These are phyloP conservation scores for Boletus reticuloceps DNA, from an alignment of 768 basidiomycete genomes.

Conservation along the genomic window DNA sequence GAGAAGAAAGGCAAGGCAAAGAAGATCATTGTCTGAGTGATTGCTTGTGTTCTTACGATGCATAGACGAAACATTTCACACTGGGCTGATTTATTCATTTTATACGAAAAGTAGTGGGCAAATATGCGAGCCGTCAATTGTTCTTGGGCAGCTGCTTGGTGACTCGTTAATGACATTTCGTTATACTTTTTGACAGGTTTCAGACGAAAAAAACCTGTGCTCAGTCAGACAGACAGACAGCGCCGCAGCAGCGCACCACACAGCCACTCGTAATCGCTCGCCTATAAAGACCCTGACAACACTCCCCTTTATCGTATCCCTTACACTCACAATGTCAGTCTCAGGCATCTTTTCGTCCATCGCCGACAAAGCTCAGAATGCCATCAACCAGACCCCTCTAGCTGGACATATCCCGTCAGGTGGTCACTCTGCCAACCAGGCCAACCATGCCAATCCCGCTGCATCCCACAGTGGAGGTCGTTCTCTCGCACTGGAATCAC, in stretches of 20 bases:
- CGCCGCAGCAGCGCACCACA: background rate
- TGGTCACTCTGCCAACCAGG: constrained; percentile 30
- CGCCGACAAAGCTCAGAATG: constrained; percentile 75
- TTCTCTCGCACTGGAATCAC: constrained; percentile 54
- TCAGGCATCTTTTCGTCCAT: constrained; percentile 62
- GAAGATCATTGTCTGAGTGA: constrained; percentile 67
- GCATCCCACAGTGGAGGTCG: constrained; percentile 43
- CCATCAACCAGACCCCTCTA: constrained; percentile 60
- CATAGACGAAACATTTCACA: constrained; percentile 15
- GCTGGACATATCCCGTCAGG: constrained; percentile 51
- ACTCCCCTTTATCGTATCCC: no score
- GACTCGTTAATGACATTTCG: constrained; percentile 26
- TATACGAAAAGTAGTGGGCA: constrained; percentile 24
- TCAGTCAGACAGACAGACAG: no score
- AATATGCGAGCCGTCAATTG: constrained; percentile 19
- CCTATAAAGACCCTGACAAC: constrained; percentile 23
- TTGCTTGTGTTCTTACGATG: constrained; percentile 13
- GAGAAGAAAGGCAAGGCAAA: constrained; percentile 91
- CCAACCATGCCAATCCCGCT: constrained; percentile 36
- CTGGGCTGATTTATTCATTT: constrained; percentile 32
- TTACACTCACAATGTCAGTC: constrained; percentile 47
- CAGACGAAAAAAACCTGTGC: background rate
- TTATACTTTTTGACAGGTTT: constrained; percentile 12
- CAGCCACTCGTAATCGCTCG: constrained; percentile 18
- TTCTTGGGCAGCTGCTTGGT: constrained; percentile 19